Evolutionary conservation across 2,329 filamentous ascomycete genomes (phyloP).

Genomic region (Phaeosphaeriaceae sp.): DNA sequence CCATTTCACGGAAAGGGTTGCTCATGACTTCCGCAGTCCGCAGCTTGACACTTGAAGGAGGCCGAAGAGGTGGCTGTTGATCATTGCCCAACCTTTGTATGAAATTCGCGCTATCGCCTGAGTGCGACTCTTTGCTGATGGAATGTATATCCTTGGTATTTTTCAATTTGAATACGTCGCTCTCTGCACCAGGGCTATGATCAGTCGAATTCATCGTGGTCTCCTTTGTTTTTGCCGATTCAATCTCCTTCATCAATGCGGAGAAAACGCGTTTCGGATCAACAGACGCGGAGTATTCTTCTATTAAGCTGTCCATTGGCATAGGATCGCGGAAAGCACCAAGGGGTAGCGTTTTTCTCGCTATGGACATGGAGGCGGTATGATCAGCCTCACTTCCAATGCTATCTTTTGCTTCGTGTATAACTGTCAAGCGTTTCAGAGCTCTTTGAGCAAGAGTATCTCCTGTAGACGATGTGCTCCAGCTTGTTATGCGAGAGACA

Average conservation of each 20-base stretch:
- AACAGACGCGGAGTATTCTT: slow-evolving; percentile 32
- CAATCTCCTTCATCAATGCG: slow-evolving; percentile 45
- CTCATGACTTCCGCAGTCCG: slow-evolving; percentile 28
- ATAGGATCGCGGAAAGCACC: slow-evolving; percentile 42
- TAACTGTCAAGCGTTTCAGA: slow-evolving; percentile 67
- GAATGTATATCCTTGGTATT: slow-evolving; percentile 23
- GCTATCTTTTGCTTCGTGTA: slow-evolving; percentile 60
- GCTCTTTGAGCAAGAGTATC: slow-evolving; percentile 60
- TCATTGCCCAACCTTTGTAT: slow-evolving; percentile 14
- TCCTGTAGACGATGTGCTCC: slow-evolving; percentile 68
- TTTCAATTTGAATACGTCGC: slow-evolving; percentile 36
- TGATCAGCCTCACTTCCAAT: slow-evolving; percentile 36
- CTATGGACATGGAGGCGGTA: slow-evolving; percentile 8
- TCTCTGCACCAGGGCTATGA: slow-evolving; percentile 25
- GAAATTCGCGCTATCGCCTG: slow-evolving; percentile 16
- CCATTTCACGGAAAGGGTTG: slow-evolving; percentile 36
- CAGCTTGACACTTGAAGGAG: slow-evolving; percentile 15
- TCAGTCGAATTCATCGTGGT: not conserved
- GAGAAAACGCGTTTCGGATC: slow-evolving; percentile 47
- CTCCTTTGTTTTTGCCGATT: slow-evolving; percentile 19
- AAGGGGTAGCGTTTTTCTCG: slow-evolving; percentile 30
- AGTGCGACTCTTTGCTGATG: slow-evolving; percentile 14
- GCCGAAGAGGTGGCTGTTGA: slow-evolving; percentile 11
- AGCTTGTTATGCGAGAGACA: slow-evolving; percentile 67
- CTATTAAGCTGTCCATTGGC: slow-evolving; percentile 34